phyloP scores from a whole-genome alignment of 2,329 filamentous ascomycete species.

The Clonostachys sp. region DNA sequence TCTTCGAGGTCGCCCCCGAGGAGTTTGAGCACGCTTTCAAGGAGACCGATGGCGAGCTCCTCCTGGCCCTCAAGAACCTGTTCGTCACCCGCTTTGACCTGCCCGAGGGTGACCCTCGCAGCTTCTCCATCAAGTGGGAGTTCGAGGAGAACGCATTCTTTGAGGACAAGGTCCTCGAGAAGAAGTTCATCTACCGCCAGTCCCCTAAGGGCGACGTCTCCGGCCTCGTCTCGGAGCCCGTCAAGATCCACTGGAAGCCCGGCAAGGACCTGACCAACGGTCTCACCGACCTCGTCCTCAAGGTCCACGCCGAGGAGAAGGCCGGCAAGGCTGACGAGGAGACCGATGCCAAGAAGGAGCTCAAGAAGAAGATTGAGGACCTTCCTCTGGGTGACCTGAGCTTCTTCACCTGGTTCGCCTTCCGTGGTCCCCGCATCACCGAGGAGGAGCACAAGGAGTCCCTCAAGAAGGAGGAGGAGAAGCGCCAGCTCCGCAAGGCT shows the following conservation, averaged over 20 bases:
- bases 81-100: slow-evolving; percentile 80
- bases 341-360: slow-evolving; percentile 41
- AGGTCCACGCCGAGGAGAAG: slow-evolving; percentile 61
- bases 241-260: slow-evolving; percentile 79
- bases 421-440: slow-evolving; percentile 63
- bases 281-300: slow-evolving; percentile 67
- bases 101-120: slow-evolving; percentile 72
- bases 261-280: slow-evolving; percentile 80
- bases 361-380: slow-evolving; percentile 51
- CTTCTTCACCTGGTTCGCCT: slow-evolving; percentile 91
- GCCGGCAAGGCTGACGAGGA: slow-evolving; percentile 33
- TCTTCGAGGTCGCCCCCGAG: slow-evolving; percentile 79
- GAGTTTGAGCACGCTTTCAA: slow-evolving; percentile 88
- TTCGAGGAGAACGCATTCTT: slow-evolving; percentile 83
- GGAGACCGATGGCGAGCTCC: slow-evolving; percentile 71
- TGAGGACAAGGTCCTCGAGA: slow-evolving; percentile 71
- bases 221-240: slow-evolving; percentile 82
- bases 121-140: slow-evolving; percentile 70
- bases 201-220: slow-evolving; percentile 59
- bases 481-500: slow-evolving; percentile 40
- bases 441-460: slow-evolving; percentile 67
- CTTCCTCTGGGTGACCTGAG: slow-evolving; percentile 62
- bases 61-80: slow-evolving; percentile 62
- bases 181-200: slow-evolving; percentile 85
- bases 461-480: slow-evolving; percentile 54